phyloP scores from a whole-genome alignment of 352 stramenopile genomes.

The Globisporangium abappressorium region DNA sequence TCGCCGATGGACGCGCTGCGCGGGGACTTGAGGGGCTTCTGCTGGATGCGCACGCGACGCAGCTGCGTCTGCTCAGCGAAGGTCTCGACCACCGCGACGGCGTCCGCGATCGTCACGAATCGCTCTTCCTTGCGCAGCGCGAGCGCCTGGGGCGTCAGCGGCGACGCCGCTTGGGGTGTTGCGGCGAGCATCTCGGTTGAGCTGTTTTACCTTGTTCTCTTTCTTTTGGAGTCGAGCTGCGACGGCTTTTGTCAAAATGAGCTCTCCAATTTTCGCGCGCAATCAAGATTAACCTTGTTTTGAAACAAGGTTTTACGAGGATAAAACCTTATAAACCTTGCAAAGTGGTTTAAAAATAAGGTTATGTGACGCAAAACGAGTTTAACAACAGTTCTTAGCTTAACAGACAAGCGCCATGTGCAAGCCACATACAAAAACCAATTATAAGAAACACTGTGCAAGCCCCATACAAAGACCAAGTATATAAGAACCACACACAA shows the following conservation, averaged over 20 bases:
- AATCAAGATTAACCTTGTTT: not conserved
- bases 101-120: constrained; percentile 59
- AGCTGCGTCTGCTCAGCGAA: constrained; percentile 57
- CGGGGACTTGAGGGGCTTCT: constrained; percentile 17
- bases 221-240: constrained; percentile 18
- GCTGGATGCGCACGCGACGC: constrained; percentile 50
- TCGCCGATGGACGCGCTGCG: constrained; percentile 5
- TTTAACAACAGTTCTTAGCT: too few relatives aligned
- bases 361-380: too few relatives aligned
- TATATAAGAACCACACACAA: too few relatives aligned
- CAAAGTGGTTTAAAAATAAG: too few relatives aligned
- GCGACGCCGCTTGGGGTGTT: not conserved
- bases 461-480: too few relatives aligned
- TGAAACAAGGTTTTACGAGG: not conserved
- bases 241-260: constrained; percentile 48
- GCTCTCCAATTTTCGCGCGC: not conserved
- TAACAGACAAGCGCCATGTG: too few relatives aligned
- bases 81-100: constrained; percentile 54
- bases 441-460: too few relatives aligned
- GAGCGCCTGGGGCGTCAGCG: not conserved
- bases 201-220: not conserved
- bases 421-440: too few relatives aligned
- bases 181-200: not conserved
- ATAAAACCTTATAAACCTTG: not conserved
- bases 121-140: constrained; percentile 58